Evolutionary conservation across 805 yeast genomes (phyloP).

Genomic region (Barnettozyma sucrosica): DNA sequence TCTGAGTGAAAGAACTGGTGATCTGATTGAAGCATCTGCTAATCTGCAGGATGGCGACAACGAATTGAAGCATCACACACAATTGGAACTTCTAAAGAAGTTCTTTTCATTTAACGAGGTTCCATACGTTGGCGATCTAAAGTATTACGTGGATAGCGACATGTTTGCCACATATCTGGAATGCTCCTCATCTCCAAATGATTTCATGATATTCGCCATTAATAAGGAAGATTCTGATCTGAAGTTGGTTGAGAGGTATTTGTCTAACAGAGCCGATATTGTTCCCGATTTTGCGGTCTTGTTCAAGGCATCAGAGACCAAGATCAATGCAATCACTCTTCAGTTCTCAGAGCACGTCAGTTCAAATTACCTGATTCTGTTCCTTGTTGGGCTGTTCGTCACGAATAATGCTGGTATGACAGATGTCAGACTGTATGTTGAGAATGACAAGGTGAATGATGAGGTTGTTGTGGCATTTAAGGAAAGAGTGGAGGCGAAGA

Average conservation of each 20-base stretch:
- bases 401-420: constrained; percentile 5
- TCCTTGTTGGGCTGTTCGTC: constrained; percentile 4
- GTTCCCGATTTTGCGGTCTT: constrained; percentile 10
- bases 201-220: constrained; percentile 19
- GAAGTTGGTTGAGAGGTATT: constrained; percentile 7
- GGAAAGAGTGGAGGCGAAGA: constrained; percentile 2
- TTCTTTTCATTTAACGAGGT: constrained; percentile 32
- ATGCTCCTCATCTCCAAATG: constrained; percentile 49
- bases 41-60: constrained; percentile 18
- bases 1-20: constrained; percentile 63
- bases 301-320: constrained; percentile 4
- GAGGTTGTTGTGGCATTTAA: neutral
- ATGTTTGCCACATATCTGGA: constrained; percentile 70
- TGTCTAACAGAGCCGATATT: neutral
- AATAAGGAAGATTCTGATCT: constrained; percentile 10
- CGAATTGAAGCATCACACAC: constrained; percentile 22
- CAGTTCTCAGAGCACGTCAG: neutral
- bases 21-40: constrained; percentile 60
- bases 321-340: constrained; percentile 5
- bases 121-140: constrained; percentile 76
- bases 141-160: constrained; percentile 53
- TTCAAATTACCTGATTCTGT: constrained; percentile 8
- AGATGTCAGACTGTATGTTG: constrained; percentile 1
- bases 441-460: neutral
- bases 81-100: constrained; percentile 30